These are phyloP conservation scores for Nakazawaea siamensis DNA, from an alignment of 805 yeast species.

Conservation along the genomic window DNA sequence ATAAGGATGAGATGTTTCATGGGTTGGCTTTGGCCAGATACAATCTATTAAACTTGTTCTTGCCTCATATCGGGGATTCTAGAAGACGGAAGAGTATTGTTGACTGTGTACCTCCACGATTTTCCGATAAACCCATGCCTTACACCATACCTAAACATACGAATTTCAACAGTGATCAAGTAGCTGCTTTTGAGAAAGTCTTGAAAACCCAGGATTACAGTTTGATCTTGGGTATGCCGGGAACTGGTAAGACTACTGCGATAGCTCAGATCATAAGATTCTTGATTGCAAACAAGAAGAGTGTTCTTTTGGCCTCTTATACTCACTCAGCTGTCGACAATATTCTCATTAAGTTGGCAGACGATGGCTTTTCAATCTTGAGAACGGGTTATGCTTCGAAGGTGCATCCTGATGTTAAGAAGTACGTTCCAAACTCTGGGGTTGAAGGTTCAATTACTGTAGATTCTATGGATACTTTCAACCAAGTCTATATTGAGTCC, in stretches of 20 bases:
- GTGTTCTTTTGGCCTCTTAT: constrained; percentile 74
- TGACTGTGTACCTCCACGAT: constrained; percentile 42
- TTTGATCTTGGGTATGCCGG: constrained; percentile 93
- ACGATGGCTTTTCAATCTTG: constrained; percentile 39
- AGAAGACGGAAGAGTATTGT: constrained; percentile 41
- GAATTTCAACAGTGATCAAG: constrained; percentile 64
- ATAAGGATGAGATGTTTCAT: constrained; percentile 68
- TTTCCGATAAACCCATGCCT: constrained; percentile 17
- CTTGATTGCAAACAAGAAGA: constrained; percentile 51
- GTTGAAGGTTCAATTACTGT: constrained; percentile 19
- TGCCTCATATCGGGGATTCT: constrained; percentile 34
- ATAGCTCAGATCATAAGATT: constrained; percentile 66
- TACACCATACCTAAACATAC: constrained; percentile 14
- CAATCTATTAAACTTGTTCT: constrained; percentile 64
- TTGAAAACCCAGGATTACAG: constrained; percentile 66
- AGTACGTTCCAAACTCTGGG: constrained; percentile 39
- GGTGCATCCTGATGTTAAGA: constrained; percentile 54
- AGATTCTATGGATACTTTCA: constrained; percentile 35
- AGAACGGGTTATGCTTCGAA: constrained; percentile 57
- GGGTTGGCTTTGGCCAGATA: constrained; percentile 72
- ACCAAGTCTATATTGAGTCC: constrained; percentile 40
- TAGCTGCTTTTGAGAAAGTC: constrained; percentile 56
- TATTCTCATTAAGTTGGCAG: constrained; percentile 64
- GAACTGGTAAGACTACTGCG: constrained; percentile 92
- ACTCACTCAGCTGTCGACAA: constrained; percentile 97